Percentiles rank a stretch among this genome's conserved stretches.
Conservation (phyloP, 805 yeast genomes). For the Monosporozyma aquatica region DNA sequence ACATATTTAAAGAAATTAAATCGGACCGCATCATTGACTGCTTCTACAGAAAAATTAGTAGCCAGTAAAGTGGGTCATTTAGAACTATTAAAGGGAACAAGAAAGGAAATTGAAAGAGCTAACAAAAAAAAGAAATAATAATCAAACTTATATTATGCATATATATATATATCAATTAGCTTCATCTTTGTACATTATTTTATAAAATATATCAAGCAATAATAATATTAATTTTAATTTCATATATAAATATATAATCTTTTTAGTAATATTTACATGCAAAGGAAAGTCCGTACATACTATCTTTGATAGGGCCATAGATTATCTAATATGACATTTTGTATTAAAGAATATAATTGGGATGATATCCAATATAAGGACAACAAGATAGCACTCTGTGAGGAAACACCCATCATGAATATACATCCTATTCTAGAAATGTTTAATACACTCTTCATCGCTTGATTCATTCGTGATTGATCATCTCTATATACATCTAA, state of each 20-base stretch:
- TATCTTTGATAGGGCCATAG: conserved; percentile 39
- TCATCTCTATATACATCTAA: conserved; percentile 16
- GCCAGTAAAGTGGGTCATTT: conserved; percentile 90
- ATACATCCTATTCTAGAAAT: conserved; percentile 67
- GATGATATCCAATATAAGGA: conserved; percentile 88
- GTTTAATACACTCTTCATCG: conserved; percentile 45
- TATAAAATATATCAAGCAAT: no score
- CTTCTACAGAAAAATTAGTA: conserved; percentile 73
- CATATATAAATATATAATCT: not conserved
- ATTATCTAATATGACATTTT: conserved; percentile 62
- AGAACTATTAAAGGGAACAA: conserved; percentile 82
- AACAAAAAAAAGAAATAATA: conserved; percentile 4
- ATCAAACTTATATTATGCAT: no score
- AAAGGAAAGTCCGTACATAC: not conserved
- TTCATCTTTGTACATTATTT: no score
- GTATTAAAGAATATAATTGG: conserved; percentile 63
- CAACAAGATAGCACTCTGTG: conserved; percentile 79
- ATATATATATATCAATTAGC: no score
- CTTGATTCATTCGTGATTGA: conserved; percentile 21
- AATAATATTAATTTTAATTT: not conserved
- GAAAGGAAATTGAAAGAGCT: conserved; percentile 60
- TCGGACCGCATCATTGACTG: conserved; percentile 41
- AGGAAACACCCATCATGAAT: conserved; percentile 71
- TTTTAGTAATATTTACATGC: conserved; percentile 2
- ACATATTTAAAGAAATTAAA: conserved; percentile 46